Base-by-base conservation (phyloP, 2,329 filamentous ascomycete genomes). In the Ceratocystis huliohia region DNA sequence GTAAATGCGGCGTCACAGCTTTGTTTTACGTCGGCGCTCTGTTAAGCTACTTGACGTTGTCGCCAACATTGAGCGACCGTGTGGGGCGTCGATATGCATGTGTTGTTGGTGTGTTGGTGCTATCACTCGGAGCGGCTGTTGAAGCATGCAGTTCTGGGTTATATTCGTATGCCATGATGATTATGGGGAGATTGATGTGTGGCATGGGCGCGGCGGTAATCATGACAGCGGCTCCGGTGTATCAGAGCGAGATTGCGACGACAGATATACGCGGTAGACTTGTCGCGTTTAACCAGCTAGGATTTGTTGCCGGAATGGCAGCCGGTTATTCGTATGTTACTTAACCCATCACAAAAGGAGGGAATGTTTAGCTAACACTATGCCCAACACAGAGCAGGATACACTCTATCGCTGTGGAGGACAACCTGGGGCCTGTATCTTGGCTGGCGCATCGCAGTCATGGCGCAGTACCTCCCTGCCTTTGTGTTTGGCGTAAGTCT, bases 211-310 rank as follows among this genome's bases (percentile, higher is more conserved):
- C 81, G 4, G 81, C 81, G 1, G 73, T 84, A 20, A 77, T 85
- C 7, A 82, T 80, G 46, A 84, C 82, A 1, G 77, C 79, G 3
- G 82, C 84, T 65, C 82, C 82, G 1, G 70, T 84, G 3, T 84
- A 84, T 70, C 82, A 84, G 72, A 82, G 79, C 79, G 80, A 44
- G 28, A 71, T n/a, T 4, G 4, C 3, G 17, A 41, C 7, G 41
- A 30, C 61, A 8, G 13, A 30, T 15, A 53, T 59, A 33, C 76
- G 82, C 6, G 82, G 83, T 2, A 77, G 77, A 68, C 82, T 81
- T 67, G 82, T 85, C 1, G 81, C 84, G 8, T 76, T 84, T 73
- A 84, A 84, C 70, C 82, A 85, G 64, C 77, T 84, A 57, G 82
- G 83, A 2, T 80, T 85, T 67, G 78, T 84, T 28, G 76, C 77